Evolutionary conservation across 2,329 filamentous ascomycete genomes (phyloP), one percentile per base, ranked within the genome.

Genomic region (Fusarium duplospermum): DNA sequence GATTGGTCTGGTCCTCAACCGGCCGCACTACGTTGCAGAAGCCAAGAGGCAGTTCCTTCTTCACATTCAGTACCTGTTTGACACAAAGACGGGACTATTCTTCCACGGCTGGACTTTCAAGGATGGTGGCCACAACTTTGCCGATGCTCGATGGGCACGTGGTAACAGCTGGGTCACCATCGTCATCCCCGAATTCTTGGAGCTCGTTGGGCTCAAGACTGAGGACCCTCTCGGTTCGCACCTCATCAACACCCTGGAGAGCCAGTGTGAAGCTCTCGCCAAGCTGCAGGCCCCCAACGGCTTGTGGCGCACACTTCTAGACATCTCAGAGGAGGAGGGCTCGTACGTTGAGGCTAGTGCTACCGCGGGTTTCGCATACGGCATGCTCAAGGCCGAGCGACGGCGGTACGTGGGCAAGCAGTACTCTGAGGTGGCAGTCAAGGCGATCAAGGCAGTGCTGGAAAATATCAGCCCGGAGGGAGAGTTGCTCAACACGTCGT

Each of bases 91-190:
- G 0, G 93, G 93, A 0, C 85, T 95, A 0, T 96, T 93, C 82
- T 95, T 93, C 85, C 93, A 96, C 81, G 93, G 93, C 31, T 96
- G 93, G 93, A 92, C 92, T 11, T 95, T 94, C 76, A 88, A 92
- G 58, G 88, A 91, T 1, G 89, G 88, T 10, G 92, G 90, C 0
- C 89, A 91, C 80, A 89, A 91, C 80, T 91, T 91, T 74, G 89
- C 89, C 0, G 80, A 84, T 58, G 89, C 89, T 1, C 80, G 87
- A 10, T 91, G 89, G 89, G 89, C 87, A 1, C 82, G 89, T 29
- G 89, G 89, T 20, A 94, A 94, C 79, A 88, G 87, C 70, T 96
- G 93, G 93, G 80, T 96, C 56, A 95, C 93, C 0, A 95, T 96
- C 69, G 93, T 90, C n/a, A 93, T 95, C 62, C 93, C 93, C 1